Conservation (phyloP, 2,329 filamentous ascomycete species). For the Ilyonectria robusta region DNA sequence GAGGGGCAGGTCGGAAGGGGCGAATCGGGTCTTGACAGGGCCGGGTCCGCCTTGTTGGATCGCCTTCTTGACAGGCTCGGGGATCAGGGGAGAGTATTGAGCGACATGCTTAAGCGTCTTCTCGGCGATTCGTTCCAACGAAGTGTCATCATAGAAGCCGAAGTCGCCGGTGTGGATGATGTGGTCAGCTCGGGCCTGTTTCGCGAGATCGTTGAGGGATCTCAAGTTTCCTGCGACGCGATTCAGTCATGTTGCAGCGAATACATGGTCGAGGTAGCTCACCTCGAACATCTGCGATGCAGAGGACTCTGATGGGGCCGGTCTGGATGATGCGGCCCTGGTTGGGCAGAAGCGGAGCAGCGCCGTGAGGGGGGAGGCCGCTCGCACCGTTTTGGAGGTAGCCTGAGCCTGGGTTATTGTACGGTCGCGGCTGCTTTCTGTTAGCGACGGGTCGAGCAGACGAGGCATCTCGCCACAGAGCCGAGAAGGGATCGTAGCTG, state of each 20-base stretch:
- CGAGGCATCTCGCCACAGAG: conserved; percentile 12
- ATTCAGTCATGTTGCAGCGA: conserved; percentile 33
- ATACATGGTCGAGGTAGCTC: conserved; percentile 42
- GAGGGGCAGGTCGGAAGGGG: conserved; percentile 85
- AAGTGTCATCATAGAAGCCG: conserved; percentile 97
- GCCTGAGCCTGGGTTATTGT: conserved; percentile 68
- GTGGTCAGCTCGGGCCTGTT: conserved; percentile 93
- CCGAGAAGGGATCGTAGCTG: conserved; percentile 6
- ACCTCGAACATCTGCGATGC: conserved; percentile 82
- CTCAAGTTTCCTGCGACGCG: conserved; percentile 84
- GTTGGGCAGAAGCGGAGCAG: conserved; percentile 76
- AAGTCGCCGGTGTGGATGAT: conserved; percentile 99
- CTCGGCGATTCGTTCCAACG: conserved; percentile 96
- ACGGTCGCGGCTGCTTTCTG: conserved; percentile 56
- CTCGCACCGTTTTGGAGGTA: conserved; percentile 76
- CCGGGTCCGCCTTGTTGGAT: conserved; percentile 77
- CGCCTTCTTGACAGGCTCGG: conserved; percentile 80
- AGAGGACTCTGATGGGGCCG: conserved; percentile 76
- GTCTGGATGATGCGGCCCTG: conserved; percentile 77
- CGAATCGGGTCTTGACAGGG: conserved; percentile 88
- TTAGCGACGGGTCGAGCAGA: conserved; percentile 40
- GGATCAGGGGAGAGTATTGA: conserved; percentile 95
- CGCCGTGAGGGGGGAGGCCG: conserved; percentile 68
- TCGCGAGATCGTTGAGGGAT: conserved; percentile 96
- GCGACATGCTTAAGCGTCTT: conserved; percentile 99